Conservation (phyloP, 257 asterid genomes). For the Nicotiana attenuata region DNA sequence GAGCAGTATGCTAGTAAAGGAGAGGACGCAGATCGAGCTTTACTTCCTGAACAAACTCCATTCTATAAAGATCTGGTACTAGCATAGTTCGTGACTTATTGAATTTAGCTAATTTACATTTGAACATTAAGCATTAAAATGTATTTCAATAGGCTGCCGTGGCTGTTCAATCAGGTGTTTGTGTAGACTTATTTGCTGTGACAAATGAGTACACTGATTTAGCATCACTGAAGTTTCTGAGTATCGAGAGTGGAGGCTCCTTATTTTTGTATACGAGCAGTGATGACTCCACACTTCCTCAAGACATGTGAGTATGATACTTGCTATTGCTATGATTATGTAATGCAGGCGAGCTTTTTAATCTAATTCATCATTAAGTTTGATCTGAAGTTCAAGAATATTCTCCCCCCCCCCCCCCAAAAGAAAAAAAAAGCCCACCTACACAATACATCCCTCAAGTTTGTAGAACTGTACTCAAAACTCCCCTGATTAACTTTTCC, state of each 20-base stretch:
- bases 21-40: constrained; percentile 98
- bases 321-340: background rate
- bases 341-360: background rate
- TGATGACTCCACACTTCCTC: constrained; percentile 98
- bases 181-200: constrained; percentile 95
- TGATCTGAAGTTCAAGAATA: background rate
- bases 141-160: constrained; percentile 80
- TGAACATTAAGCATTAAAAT: constrained; percentile 28
- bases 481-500: background rate
- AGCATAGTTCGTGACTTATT: constrained; percentile 13
- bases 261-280: constrained; percentile 85
- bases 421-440: background rate
- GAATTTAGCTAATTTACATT: constrained; percentile 15
- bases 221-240: constrained; percentile 93
- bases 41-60: constrained; percentile 97
- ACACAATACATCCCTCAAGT: background rate
- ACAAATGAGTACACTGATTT: constrained; percentile 98
- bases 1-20: constrained; percentile 99
- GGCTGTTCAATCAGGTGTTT: constrained; percentile 98
- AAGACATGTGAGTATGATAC: constrained; percentile 79
- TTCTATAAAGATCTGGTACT: constrained; percentile 94
- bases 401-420: no score
- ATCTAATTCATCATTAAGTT: background rate
- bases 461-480: background rate
- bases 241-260: constrained; percentile 99